phyloP scores from a whole-genome alignment of 805 yeast species.

The Candida palmyrensis region DNA sequence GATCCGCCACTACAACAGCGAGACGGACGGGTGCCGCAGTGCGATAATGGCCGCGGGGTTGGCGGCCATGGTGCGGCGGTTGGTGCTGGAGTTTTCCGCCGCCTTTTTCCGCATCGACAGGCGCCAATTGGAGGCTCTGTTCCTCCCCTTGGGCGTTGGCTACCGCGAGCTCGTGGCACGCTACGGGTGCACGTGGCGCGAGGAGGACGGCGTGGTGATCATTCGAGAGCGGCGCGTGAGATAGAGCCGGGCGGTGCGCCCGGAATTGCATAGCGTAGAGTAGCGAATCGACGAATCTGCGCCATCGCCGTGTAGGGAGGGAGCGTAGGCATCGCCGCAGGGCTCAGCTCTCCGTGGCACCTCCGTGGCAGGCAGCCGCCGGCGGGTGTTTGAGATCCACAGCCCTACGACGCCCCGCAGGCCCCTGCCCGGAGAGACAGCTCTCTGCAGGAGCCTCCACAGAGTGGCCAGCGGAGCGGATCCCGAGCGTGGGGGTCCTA shows the following conservation, averaged over 20 bases:
- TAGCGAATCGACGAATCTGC: too few relatives aligned
- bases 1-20: conserved; percentile 25
- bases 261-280: too few relatives aligned
- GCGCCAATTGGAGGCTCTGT: conserved; percentile 16
- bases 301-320: too few relatives aligned
- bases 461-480: too few relatives aligned
- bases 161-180: conserved; percentile 13
- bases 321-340: too few relatives aligned
- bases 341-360: too few relatives aligned
- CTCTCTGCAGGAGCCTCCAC: too few relatives aligned
- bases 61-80: conserved; percentile 21
- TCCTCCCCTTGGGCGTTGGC: conserved; percentile 23
- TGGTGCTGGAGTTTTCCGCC: conserved; percentile 22
- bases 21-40: conserved; percentile 24
- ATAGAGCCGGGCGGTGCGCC: neutral
- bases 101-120: conserved; percentile 34
- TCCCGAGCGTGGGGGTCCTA: too few relatives aligned
- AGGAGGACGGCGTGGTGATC: conserved; percentile 18
- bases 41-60: conserved; percentile 42
- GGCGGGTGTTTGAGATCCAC: too few relatives aligned
- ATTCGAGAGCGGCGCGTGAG: conserved; percentile 15
- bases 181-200: conserved; percentile 26
- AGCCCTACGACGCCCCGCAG: too few relatives aligned
- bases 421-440: too few relatives aligned
- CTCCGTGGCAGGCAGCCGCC: too few relatives aligned